Conservation (phyloP, 441 rosid genomes). For the Bruguiera hainesii region DNA sequence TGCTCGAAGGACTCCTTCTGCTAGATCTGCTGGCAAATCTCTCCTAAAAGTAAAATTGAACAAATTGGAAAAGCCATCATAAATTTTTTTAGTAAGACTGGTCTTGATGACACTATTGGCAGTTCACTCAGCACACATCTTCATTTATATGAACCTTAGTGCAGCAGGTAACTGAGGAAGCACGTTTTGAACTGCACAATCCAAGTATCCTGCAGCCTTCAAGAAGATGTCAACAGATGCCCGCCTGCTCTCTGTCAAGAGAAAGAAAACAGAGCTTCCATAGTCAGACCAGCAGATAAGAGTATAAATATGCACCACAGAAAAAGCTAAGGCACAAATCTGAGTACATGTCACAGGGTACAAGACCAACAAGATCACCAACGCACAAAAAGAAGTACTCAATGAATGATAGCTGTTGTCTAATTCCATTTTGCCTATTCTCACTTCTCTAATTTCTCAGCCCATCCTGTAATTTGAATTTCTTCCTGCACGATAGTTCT, state of each 20-base stretch:
- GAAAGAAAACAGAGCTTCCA: conserved; percentile 17
- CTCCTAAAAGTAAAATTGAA: conserved; percentile 48
- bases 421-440: too few relatives aligned
- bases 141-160: conserved; percentile 53
- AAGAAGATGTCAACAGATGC: conserved; percentile 87
- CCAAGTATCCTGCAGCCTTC: conserved; percentile 97
- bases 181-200: conserved; percentile 86
- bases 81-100: conserved; percentile 7
- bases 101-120: conserved; percentile 5
- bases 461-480: too few relatives aligned
- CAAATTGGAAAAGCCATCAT: conserved; percentile 2
- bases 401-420: too few relatives aligned
- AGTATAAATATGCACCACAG: conserved; percentile 2
- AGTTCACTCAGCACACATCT: conserved; percentile 10
- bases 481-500: too few relatives aligned
- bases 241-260: conserved; percentile 70
- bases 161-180: conserved; percentile 79
- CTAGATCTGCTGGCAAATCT: conserved; percentile 87
- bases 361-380: not conserved
- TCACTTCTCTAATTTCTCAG: too few relatives aligned
- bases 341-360: not conserved
- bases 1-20: conserved; percentile 90
- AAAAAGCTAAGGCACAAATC: conserved; percentile 1
- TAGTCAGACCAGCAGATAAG: conserved; percentile 7
- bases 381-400: not conserved